Evolutionary conservation across 331 rosid genomes (phyloP).

Genomic region (Malus hybrid): DNA sequence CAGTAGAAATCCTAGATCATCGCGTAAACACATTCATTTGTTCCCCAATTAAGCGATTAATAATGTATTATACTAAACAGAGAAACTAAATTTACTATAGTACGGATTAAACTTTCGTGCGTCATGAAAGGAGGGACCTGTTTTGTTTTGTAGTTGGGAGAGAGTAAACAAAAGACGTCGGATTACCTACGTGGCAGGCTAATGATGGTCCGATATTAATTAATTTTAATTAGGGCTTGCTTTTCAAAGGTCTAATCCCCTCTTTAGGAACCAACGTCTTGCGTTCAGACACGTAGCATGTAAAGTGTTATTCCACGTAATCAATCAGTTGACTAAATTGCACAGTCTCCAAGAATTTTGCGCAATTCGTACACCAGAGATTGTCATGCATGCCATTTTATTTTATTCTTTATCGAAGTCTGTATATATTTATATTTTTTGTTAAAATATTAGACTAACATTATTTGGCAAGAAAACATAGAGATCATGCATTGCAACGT

Average conservation of each 20-base stretch:
- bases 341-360: neutral
- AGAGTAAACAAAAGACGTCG: neutral
- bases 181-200: slow-evolving; percentile 17
- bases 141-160: neutral
- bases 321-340: neutral
- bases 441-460: neutral
- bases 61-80: neutral
- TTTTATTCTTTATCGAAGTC: too few relatives aligned
- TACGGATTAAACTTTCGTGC: neutral
- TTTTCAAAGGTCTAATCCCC: neutral
- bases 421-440: too few relatives aligned
- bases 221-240: neutral
- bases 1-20: neutral
- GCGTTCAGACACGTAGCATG: slow-evolving; percentile 18
- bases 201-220: neutral
- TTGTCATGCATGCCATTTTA: slow-evolving; percentile 8
- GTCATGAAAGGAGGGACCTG: neutral
- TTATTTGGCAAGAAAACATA: neutral
- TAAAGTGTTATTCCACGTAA: neutral
- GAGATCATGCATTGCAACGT: neutral
- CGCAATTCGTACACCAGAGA: neutral
- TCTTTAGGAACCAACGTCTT: neutral
- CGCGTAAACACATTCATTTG: neutral
- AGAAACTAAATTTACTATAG: neutral
- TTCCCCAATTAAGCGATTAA: neutral